A percentile compares a stretch with the other conserved stretches of the same genome.
Conservation (phyloP, 78 protist genomes). For the Dictyostelium capitatum region DNA sequence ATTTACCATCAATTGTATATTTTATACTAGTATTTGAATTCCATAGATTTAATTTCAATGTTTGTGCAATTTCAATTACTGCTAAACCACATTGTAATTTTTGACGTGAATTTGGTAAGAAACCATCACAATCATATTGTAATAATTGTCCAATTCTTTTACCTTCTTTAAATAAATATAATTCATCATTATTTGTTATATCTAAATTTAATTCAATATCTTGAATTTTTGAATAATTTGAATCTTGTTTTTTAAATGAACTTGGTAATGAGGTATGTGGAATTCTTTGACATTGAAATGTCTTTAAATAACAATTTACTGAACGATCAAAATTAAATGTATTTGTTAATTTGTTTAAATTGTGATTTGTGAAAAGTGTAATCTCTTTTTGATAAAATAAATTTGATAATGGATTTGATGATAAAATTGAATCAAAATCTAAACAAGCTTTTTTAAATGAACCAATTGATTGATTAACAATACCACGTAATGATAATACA, state of each 20-base stretch:
- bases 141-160: conserved; percentile 36
- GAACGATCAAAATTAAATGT: conserved; percentile 27
- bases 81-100: conserved; percentile 80
- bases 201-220: background rate
- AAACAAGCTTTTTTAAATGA: background rate
- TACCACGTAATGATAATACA: conserved; percentile 36
- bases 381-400: conserved; percentile 50
- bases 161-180: conserved; percentile 8
- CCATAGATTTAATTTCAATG: conserved; percentile 20
- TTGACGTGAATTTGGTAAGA: conserved; percentile 77
- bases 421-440: conserved; percentile 20
- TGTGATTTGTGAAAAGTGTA: conserved; percentile 22
- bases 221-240: background rate
- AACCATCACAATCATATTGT: conserved; percentile 82
- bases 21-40: background rate
- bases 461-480: conserved; percentile 17
- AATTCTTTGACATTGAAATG: conserved; percentile 46
- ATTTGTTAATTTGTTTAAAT: background rate
- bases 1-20: background rate
- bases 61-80: conserved; percentile 74
- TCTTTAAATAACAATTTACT: conserved; percentile 31
- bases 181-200: background rate
- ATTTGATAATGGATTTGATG: background rate
- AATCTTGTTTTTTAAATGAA: background rate
- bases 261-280: conserved; percentile 18